These are phyloP conservation scores for Aleurites moluccanus DNA, from an alignment of 441 rosid species.

Conservation along the genomic window DNA sequence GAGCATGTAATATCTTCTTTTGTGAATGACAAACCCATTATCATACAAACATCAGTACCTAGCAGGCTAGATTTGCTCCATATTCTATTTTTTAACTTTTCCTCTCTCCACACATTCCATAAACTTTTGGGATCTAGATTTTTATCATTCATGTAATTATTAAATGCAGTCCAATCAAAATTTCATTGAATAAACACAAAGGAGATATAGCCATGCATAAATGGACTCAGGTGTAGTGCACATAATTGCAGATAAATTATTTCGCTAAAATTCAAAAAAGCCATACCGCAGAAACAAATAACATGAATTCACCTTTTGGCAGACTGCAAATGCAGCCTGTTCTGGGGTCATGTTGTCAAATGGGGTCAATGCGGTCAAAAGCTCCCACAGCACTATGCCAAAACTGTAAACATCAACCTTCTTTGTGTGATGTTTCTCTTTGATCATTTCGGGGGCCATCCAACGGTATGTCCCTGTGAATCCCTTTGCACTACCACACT, in stretches of 20 bases:
- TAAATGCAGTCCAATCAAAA: not conserved
- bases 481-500: conserved; percentile 66
- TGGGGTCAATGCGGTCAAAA: conserved; percentile 68
- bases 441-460: conserved; percentile 92
- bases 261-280: not conserved
- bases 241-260: not conserved
- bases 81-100: not conserved
- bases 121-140: conserved; percentile 4
- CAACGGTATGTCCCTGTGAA: conserved; percentile 82
- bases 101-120: not conserved
- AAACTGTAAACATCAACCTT: conserved; percentile 83
- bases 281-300: conserved; percentile 1
- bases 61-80: not conserved
- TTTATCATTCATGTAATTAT: not conserved
- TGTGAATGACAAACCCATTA: not conserved
- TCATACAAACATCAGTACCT: not conserved
- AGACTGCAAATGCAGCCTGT: conserved; percentile 86
- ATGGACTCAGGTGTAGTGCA: not conserved
- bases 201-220: not conserved
- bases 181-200: not conserved
- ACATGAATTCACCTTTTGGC: conserved; percentile 56
- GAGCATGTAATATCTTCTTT: not conserved
- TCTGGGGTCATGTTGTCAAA: conserved; percentile 81
- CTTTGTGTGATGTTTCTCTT: conserved; percentile 70
- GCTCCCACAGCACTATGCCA: conserved; percentile 83